Base-by-base conservation (phyloP, 257 asterid species). In the Orobanche coerulescens region DNA sequence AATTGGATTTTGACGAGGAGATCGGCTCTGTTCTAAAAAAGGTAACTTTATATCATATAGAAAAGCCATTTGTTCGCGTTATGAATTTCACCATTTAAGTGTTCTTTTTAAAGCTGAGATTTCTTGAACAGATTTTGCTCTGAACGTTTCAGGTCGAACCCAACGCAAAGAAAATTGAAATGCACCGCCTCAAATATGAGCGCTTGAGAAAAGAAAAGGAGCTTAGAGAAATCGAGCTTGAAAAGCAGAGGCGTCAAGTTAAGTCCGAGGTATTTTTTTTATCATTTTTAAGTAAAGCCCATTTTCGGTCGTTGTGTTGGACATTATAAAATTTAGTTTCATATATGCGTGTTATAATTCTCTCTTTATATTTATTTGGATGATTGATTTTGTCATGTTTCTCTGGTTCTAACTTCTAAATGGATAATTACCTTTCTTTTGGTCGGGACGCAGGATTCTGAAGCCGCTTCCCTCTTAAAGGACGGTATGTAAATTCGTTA, bases 1-100 rank as follows among this genome's bases (percentile, higher is more conserved):
- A 68, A 7, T 61, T 90, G 68, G 95, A 84, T 72, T 76, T 64
- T 37, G 95, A 87, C 48, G 93, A 84, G 68, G 94, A 90, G 76
- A 84, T 86, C 37, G 72, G 66, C 9, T 58, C 37, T 65, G 36
- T 65, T 61, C 81, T 84, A 37, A 87, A 80, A 70, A 87, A 81
- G 80, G 95, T 87, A 60, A 61, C 34, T 59, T 69, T 23, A 48
- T 11, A 1, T 64, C 36, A 0, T 22, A 16, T 13, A 28, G 53
- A 23, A 9, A 10, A 20, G 25, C 7, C 39, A n/a, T 52, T 28
- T 5, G 2, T 24, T 12, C 42, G 11, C 4, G 1, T 4, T 24
- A 43, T 43, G 6, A 11, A 8, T 19, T 54, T 33, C 70, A 39
- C 8, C 11, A 34, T 52, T 4, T 15, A 18, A 20, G 15, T 14